Evolutionary conservation across 108 stramenopile species (phyloP).

Genomic region (Mediolabrus comicus): DNA sequence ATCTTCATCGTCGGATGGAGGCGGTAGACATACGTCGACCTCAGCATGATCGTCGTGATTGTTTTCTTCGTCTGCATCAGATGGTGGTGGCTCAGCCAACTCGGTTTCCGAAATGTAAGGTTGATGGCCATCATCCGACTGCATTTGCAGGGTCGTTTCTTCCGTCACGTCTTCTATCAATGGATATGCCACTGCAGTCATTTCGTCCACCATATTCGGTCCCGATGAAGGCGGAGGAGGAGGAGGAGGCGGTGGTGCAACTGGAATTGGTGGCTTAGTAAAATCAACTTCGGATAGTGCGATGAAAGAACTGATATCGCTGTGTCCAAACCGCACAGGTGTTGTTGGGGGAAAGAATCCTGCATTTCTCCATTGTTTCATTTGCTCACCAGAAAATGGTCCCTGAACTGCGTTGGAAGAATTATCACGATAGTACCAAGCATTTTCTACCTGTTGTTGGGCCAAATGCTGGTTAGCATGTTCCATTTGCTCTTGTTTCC

Average conservation of each 20-base stretch:
- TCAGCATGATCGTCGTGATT: conserved; percentile 15
- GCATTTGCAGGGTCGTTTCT: neutral
- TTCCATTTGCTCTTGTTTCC: conserved; percentile 23
- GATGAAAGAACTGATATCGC: conserved; percentile 17
- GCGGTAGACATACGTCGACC: conserved; percentile 32
- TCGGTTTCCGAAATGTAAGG: conserved; percentile 8
- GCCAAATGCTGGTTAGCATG: conserved; percentile 13
- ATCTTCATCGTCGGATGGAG: conserved; percentile 27
- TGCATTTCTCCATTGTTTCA: conserved; percentile 61
- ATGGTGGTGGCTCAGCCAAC: conserved; percentile 9
- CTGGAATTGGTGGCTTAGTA: neutral
- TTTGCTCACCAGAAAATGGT: conserved; percentile 57
- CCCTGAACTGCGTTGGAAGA: conserved; percentile 66
- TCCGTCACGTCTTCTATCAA: neutral
- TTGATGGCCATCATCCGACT: neutral
- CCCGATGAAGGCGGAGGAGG: neutral
- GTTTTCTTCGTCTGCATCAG: conserved; percentile 16
- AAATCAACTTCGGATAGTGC: conserved; percentile 34
- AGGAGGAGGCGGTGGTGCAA: conserved; percentile 7
- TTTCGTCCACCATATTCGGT: neutral
- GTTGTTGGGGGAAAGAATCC: conserved; percentile 56
- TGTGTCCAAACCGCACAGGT: conserved; percentile 30
- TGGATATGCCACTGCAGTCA: conserved; percentile 1
- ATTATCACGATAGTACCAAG: conserved; percentile 71
- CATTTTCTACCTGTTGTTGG: conserved; percentile 2